These are phyloP conservation scores for Aspergillus sp. DNA, from an alignment of 2,329 filamentous ascomycete species.

Conservation along the genomic window DNA sequence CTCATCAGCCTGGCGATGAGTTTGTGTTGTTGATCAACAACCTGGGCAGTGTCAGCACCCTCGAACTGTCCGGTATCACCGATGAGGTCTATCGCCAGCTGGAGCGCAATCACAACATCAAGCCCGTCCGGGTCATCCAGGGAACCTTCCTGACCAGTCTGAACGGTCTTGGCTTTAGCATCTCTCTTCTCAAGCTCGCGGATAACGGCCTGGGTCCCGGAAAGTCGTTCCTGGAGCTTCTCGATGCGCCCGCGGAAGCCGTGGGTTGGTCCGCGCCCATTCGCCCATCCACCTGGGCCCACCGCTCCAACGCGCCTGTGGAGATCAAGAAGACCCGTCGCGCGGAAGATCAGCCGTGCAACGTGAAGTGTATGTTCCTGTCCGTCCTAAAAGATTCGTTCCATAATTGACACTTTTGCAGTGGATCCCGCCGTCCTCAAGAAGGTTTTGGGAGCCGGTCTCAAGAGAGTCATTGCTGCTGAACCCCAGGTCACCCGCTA, in stretches of 20 bases:
- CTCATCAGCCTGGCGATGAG: slow-evolving; percentile 56
- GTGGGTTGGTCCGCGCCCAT: slow-evolving; percentile 65
- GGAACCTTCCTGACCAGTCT: slow-evolving; percentile 71
- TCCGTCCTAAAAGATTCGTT: not conserved
- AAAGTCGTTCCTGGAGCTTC: slow-evolving; percentile 59
- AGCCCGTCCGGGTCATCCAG: slow-evolving; percentile 59
- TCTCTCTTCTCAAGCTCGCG: slow-evolving; percentile 62
- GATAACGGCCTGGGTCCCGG: slow-evolving; percentile 57
- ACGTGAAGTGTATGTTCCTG: slow-evolving; percentile 47
- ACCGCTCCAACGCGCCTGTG: slow-evolving; percentile 39
- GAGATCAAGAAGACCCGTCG: slow-evolving; percentile 41
- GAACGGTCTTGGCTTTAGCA: slow-evolving; percentile 69
- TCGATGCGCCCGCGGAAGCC: slow-evolving; percentile 67
- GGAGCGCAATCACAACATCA: slow-evolving; percentile 56
- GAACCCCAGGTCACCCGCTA: slow-evolving; percentile 66
- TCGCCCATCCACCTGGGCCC: slow-evolving; percentile 56
- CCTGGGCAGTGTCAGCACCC: slow-evolving; percentile 63
- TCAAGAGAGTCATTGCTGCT: slow-evolving; percentile 59
- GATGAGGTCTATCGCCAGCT: slow-evolving; percentile 64
- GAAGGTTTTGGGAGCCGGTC: slow-evolving; percentile 52
- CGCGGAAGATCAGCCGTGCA: slow-evolving; percentile 50
- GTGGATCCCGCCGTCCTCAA: slow-evolving; percentile 52
- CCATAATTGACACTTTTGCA: slow-evolving; percentile 12
- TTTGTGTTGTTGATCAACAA: slow-evolving; percentile 68
- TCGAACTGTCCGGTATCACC: slow-evolving; percentile 66